Evolutionary conservation across 2,329 filamentous ascomycete species (phyloP).

Genomic region (Plenodomus biglobosus): DNA sequence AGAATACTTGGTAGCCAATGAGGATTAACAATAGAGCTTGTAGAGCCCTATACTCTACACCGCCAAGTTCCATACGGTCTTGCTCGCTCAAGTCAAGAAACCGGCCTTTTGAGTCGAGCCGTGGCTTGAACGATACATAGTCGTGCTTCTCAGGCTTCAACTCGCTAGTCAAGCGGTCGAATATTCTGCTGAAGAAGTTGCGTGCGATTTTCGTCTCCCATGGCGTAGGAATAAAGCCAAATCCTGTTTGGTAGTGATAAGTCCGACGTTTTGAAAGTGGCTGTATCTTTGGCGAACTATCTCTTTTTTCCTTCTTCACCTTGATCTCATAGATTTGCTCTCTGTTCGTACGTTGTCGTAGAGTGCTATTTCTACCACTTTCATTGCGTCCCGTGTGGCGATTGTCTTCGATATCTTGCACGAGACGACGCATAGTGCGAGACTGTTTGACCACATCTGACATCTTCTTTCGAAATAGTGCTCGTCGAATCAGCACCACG

Average conservation of each 20-base stretch:
- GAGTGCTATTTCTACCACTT: conserved; percentile 9
- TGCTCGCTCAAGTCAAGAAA: conserved; percentile 44
- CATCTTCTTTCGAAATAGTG: conserved; percentile 31
- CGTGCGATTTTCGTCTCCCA: conserved; percentile 33
- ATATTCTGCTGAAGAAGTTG: conserved; percentile 23
- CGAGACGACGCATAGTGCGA: conserved; percentile 24
- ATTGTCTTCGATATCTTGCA: conserved; percentile 29
- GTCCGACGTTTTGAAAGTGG: conserved; percentile 19
- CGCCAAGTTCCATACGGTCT: conserved; percentile 52
- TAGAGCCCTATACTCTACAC: conserved; percentile 56
- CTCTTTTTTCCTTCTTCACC: conserved; percentile 1
- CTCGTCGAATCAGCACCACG: conserved; percentile 30
- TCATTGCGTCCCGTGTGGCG: conserved; percentile 4
- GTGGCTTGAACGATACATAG: conserved; percentile 38
- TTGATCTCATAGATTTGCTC: not conserved
- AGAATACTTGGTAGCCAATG: conserved; percentile 45
- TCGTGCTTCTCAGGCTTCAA: conserved; percentile 26
- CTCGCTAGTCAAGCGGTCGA: conserved; percentile 22
- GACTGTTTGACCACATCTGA: conserved; percentile 32
- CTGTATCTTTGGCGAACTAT: conserved; percentile 8
- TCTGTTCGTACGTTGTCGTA: conserved; percentile 3
- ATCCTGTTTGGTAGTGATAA: conserved; percentile 31
- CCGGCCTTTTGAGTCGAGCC: conserved; percentile 32
- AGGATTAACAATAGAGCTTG: conserved; percentile 52
- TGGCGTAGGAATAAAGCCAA: conserved; percentile 34